phyloP scores from a whole-genome alignment of 176 grass and related monocot species.

The Oryza glumipatula region DNA sequence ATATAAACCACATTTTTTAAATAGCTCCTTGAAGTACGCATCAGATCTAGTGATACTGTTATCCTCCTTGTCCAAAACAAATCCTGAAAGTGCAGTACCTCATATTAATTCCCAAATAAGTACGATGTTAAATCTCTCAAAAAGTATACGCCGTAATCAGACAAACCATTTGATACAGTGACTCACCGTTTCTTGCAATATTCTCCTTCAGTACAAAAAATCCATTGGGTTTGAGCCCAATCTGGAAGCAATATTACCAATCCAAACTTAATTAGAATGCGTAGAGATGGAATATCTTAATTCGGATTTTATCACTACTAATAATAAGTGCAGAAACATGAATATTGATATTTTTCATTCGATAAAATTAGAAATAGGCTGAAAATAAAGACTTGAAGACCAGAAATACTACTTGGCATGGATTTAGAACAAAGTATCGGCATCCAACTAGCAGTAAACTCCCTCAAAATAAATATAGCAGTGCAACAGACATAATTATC shows the following conservation, averaged over 20 bases:
- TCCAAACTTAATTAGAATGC: conserved; percentile 27
- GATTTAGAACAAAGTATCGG: neutral
- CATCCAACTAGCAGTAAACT: neutral
- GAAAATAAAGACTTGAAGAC: neutral
- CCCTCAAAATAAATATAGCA: neutral
- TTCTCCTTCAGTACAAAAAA: conserved; percentile 99
- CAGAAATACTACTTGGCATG: neutral
- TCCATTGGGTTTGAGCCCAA: conserved; percentile 89
- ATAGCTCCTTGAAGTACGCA: conserved; percentile 89
- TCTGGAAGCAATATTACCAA: conserved; percentile 47
- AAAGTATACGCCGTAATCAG: neutral
- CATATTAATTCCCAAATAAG: conserved; percentile 15
- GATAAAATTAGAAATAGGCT: neutral
- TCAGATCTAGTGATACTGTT: conserved; percentile 97
- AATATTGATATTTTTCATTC: neutral
- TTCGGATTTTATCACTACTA: too few species aligned
- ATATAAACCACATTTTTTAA: conserved; percentile 80
- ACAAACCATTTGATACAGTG: neutral
- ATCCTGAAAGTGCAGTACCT: conserved; percentile 57
- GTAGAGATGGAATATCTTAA: neutral
- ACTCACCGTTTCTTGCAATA: conserved; percentile 73
- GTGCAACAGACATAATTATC: neutral
- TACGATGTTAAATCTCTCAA: neutral
- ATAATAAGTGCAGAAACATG: conserved; percentile 13
- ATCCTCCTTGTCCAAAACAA: conserved; percentile 96